Conservation (phyloP, 176 grass and related monocot species). For the Triticum turgidum region DNA sequence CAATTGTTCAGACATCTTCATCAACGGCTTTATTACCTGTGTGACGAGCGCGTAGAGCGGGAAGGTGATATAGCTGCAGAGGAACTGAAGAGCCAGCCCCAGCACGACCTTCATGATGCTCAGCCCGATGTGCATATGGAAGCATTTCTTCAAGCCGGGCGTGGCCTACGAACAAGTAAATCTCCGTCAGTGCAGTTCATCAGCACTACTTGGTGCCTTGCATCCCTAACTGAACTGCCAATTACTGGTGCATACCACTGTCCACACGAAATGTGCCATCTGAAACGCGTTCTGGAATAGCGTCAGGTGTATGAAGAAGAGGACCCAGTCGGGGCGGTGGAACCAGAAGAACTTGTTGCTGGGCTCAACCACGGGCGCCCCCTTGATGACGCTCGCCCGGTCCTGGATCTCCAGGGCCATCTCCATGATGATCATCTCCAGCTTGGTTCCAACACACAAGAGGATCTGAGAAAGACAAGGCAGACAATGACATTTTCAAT, state of each 20-base stretch:
- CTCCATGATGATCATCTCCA: constrained; percentile 84
- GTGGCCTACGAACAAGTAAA: constrained; percentile 33
- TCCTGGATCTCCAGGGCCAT: constrained; percentile 85
- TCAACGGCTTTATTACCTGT: constrained; percentile 54
- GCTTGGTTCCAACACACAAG: constrained; percentile 64
- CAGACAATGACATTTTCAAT: neutral
- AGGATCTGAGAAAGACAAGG: constrained; percentile 46
- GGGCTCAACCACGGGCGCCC: constrained; percentile 67
- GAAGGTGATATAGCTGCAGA: constrained; percentile 98
- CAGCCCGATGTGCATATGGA: constrained; percentile 31
- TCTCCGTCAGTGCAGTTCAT: neutral
- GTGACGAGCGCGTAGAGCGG: constrained; percentile 88
- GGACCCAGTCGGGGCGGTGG: constrained; percentile 63
- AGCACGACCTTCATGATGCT: constrained; percentile 50
- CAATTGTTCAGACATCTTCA: neutral
- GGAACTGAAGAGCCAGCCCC: constrained; percentile 57
- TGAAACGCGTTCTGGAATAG: constrained; percentile 94
- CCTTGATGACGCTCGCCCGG: constrained; percentile 59
- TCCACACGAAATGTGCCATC: constrained; percentile 87
- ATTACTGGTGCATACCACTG: constrained; percentile 31
- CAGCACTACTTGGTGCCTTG: neutral
- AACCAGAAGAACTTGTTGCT: constrained; percentile 92
- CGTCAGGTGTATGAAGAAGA: constrained; percentile 81
- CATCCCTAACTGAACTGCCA: too few relatives aligned
- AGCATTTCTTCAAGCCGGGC: constrained; percentile 57